phyloP scores from a whole-genome alignment of 441 rosid species.

The Bocquillonia castaneifolia region DNA sequence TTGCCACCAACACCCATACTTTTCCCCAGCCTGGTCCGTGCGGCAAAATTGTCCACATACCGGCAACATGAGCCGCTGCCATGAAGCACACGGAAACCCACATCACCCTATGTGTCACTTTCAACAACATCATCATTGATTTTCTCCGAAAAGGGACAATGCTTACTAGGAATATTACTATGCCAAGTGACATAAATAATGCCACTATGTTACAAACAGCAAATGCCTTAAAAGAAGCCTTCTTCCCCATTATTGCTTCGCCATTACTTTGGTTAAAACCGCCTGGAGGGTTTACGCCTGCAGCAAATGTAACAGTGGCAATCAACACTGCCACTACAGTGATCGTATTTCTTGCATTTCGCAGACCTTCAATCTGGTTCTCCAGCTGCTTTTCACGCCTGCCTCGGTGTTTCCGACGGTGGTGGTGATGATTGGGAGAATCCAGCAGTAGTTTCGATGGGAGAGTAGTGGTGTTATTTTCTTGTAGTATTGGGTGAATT shows the following conservation, averaged over 20 bases:
- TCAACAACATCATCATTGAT: constrained; percentile 38
- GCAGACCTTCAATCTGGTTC: constrained; percentile 41
- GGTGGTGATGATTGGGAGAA: constrained; percentile 21
- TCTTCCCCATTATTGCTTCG: constrained; percentile 24
- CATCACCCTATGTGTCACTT: constrained; percentile 47
- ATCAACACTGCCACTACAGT: constrained; percentile 45
- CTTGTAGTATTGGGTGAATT: constrained; percentile 15
- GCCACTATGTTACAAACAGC: constrained; percentile 48
- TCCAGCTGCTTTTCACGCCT: constrained; percentile 39
- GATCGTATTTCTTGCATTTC: constrained; percentile 53
- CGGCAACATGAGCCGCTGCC: constrained; percentile 45
- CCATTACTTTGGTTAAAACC: constrained; percentile 39
- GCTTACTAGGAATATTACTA: constrained; percentile 47
- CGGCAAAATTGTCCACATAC: constrained; percentile 47
- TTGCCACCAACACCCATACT: constrained; percentile 34
- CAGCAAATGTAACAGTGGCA: constrained; percentile 52
- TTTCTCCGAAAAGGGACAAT: constrained; percentile 48
- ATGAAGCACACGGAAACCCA: constrained; percentile 51
- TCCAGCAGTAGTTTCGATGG: constrained; percentile 4
- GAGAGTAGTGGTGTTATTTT: neutral
- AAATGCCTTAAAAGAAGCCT: constrained; percentile 42
- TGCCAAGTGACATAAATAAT: constrained; percentile 41
- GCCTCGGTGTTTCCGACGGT: constrained; percentile 19
- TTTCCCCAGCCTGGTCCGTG: constrained; percentile 22
- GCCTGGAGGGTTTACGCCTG: constrained; percentile 59